Base-by-base conservation (phyloP, 1,284 basidiomycete species). In the Ustilago vetiveriae region DNA sequence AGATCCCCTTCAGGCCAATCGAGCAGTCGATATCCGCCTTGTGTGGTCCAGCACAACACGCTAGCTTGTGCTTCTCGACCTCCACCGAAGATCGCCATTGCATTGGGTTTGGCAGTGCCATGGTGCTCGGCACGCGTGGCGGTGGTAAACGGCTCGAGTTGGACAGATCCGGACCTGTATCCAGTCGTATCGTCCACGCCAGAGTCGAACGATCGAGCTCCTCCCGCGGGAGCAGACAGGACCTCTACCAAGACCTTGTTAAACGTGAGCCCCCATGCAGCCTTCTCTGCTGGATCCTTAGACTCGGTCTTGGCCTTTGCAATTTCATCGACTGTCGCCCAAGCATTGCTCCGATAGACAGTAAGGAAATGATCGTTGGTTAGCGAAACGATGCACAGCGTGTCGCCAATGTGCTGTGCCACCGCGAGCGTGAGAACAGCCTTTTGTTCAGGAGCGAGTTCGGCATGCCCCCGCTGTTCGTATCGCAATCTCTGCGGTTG, bases 361-460 rank as follows among this genome's bases (percentile, higher is more conserved):
- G 58, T 56, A 10, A 78, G 30, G 10, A 72, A 67, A 27, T 72
- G 54, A 30, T 75, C 67, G 22, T 41, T 52, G 6, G 68, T 76
- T 14, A 70, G 53, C 45, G 72, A 74, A 17, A 67, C 48, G 9
- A 78, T 46, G 38, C 64, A 54, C 4, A 74, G 55, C 42, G 57
- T 49, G 44, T 78, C 76, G 23, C 74, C 74, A 13, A 78, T 11
- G 44, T 60, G 56, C 26, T 54, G 62, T 1, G 72, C 50, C 2
- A 53, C 32, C 6, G 51, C 66, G 14, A 26, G 29, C 11, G 54
- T 38, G 17, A 63, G 27, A 0, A 24, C 30, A 19, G 66, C 59
- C 11, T 43, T 36, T 30, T 69, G 66, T 19, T 63, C 66, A 1
- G 46, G 29, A 3, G 49, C 43, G 1, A 69, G 51, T 16, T 63